Conservation (phyloP, 2,329 filamentous ascomycete species). For the Trichoderma sp. region DNA sequence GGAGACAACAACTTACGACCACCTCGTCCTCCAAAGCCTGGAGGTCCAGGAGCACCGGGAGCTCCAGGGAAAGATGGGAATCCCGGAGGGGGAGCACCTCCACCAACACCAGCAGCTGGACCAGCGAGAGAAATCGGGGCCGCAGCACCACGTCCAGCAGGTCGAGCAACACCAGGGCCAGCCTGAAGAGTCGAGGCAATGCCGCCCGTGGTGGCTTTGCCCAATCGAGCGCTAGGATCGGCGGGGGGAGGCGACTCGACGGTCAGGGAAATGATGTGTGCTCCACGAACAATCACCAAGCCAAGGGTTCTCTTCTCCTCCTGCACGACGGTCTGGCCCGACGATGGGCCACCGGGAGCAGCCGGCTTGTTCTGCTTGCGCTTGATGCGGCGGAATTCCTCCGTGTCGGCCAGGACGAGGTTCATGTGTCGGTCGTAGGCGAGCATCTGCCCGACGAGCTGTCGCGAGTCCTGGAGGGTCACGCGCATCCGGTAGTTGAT, state of each 20-base stretch:
- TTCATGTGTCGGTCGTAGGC: slow-evolving; percentile 99
- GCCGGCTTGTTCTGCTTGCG: slow-evolving; percentile 72
- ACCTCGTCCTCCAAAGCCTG: slow-evolving; percentile 47
- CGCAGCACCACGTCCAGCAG: slow-evolving; percentile 77
- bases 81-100: slow-evolving; percentile 60
- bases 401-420: slow-evolving; percentile 94
- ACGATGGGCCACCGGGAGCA: slow-evolving; percentile 57
- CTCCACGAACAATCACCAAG: slow-evolving; percentile 88
- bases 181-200: slow-evolving; percentile 68
- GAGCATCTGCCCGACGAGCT: slow-evolving; percentile 97
- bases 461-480: slow-evolving; percentile 88
- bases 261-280: slow-evolving; percentile 89
- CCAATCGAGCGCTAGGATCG: slow-evolving; percentile 86
- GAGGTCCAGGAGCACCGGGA: slow-evolving; percentile 45
- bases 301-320: slow-evolving; percentile 98
- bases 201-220: slow-evolving; percentile 68
- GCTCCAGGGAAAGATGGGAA: slow-evolving; percentile 54
- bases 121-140: slow-evolving; percentile 73
- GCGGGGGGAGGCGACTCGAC: slow-evolving; percentile 94
- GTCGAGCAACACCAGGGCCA: slow-evolving; percentile 85
- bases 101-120: slow-evolving; percentile 83
- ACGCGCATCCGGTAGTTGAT: slow-evolving; percentile 99
- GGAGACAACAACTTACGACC: slow-evolving; percentile 42
- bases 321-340: slow-evolving; percentile 70
- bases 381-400: slow-evolving; percentile 93